Evolutionary conservation across 352 stramenopile species (phyloP), one percentile per base, ranked within the genome.

Genomic region (Phytophthora pisi): DNA sequence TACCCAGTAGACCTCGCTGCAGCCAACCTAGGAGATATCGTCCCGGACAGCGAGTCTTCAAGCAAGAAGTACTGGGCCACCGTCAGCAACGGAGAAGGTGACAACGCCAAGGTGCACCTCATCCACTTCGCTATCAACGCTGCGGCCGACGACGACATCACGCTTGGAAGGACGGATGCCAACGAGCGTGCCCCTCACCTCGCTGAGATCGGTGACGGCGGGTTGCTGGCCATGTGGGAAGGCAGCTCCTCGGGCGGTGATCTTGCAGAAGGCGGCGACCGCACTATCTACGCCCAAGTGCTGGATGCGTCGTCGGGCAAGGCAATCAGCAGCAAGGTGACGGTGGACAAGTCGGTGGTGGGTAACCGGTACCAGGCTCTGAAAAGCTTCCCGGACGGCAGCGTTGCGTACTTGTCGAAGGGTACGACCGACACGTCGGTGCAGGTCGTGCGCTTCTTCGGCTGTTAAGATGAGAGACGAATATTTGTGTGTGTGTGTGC

Each of bases 361-460:
- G 79, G 79, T 51, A 87, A 87, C 64, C 71, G 76, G 16, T 87
- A 85, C 74, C 76, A 84, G 67, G 76, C 74, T 26, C 71, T 87
- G 64, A 79, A 74, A 36, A 51, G 55, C 36, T 84, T 65, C 67
- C 72, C 76, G 11, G 77, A 87, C 38, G 76, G 79, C 36, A 77
- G 60, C 0, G 76, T 84, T 16, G 79, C 71, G 10, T 83, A 84
- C 68, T 26, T 84, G 38, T 79, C 74, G 43, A 82, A 73, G 66
- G 68, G 74, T 56, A 53, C 65, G 36, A 68, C 68, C 13, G 66
- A 50, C 54, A 81, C 70, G 0, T 75, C 68, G 36, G 50, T 86
- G 62, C 68, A 82, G 66, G 51, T 87, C 9, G 61, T 87, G 13
- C 78, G 75, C 54, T 70, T 86, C 45, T 65, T 70, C 16, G 67